These are phyloP conservation scores for Vitis riparia DNA, from an alignment of 164 flowering plant genomes.

Conservation along the genomic window DNA sequence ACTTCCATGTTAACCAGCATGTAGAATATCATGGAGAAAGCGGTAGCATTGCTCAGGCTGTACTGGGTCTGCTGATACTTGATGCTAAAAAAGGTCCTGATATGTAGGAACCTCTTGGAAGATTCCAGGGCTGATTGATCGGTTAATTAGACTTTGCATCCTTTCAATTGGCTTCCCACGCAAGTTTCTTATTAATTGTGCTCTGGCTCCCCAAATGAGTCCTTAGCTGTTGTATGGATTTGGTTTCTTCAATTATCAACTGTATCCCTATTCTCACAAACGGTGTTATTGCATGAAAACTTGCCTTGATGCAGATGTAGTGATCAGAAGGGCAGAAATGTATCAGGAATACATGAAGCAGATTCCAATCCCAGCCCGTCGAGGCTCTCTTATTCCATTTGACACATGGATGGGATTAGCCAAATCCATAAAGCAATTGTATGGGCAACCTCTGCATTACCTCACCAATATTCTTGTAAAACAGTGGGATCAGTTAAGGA, in stretches of 20 bases:
- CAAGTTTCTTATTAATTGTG: background rate
- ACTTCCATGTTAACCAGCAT: no score
- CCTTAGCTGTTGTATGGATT: background rate
- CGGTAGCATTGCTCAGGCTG: no score
- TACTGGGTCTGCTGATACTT: no score
- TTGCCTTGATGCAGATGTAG: slow-evolving; percentile 40
- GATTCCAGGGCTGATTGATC: background rate
- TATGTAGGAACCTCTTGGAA: background rate
- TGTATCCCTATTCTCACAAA: background rate
- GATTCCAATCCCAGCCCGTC: slow-evolving; percentile 58
- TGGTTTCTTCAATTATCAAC: background rate
- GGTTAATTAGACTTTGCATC: background rate
- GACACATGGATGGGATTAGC: slow-evolving; percentile 73
- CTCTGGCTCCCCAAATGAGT: background rate
- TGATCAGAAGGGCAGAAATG: slow-evolving; percentile 63
- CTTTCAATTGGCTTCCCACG: background rate
- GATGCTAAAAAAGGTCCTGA: background rate
- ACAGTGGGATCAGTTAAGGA: slow-evolving; percentile 66
- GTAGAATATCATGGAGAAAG: no score
- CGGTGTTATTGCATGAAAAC: background rate
- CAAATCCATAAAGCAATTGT: slow-evolving; percentile 66
- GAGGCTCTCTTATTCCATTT: slow-evolving; percentile 68
- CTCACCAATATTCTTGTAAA: slow-evolving; percentile 72
- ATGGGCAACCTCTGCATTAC: slow-evolving; percentile 88
- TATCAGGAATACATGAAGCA: slow-evolving; percentile 89